Evolutionary conservation across 1,139 yeast genomes (phyloP), one percentile per base, ranked within the genome.

Genomic region (Dujonia santamariae): DNA sequence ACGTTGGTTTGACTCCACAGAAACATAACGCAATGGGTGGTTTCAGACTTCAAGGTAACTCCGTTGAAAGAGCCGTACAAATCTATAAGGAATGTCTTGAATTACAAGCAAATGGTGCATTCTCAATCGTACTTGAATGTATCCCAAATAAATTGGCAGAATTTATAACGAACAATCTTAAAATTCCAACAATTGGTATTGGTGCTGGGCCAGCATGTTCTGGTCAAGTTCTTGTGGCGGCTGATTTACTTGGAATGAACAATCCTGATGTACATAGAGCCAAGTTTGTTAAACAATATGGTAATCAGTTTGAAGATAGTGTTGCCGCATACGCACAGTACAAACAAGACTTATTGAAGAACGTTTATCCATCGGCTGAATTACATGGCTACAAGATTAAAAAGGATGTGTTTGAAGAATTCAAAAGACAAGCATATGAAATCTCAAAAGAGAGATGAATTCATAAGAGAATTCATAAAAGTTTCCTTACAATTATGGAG

Each of bases 1-100:
- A 92, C 56, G 77, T 86, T 22, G 98, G 98, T 0, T 66, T 92
- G 27, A 86, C 95, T 6, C 98, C 98, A 2, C 98, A 92, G 54
- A 72, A 86, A 32, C 81, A 80, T 43, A 78, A 86, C 43, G 56
- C 86, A 0, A 53, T 85, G 15, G 94, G 97, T 13, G 98, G 98
- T 0, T 92, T 83, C 60, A 83, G 78, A 55, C 80, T 86, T 2
- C 98, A 92, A 56, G 97, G 96, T 0, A 74, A 71, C 62, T 54
- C 67, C 1, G 68, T 72, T 0, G 59, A 58, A 1, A 66, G 72
- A 26, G 95, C 96, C 0, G 37, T 68, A 11, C 61, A 70, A n/a
- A 65, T 90, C 3, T 69, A 73, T 34, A 63, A 77, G 31, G 90
- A 87, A 41, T 95, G 96, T 7, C 46, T 72, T 32, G 77, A 75